A percentile compares a stretch with the other conserved stretches of the same genome.
phyloP scores from a whole-genome alignment of 257 asterid genomes.

The Fraxinus excelsior region DNA sequence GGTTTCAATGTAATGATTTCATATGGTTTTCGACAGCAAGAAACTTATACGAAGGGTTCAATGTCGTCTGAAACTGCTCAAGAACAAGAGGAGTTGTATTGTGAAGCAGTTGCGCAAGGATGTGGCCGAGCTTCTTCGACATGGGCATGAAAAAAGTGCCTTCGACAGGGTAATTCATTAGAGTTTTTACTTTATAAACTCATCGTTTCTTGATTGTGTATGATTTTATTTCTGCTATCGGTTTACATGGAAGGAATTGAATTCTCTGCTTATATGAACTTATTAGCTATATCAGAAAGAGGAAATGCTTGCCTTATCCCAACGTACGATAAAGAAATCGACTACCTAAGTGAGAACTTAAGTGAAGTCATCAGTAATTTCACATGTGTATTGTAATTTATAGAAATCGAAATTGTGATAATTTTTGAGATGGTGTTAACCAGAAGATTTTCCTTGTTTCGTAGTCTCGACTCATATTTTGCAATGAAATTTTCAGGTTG shows the following conservation, averaged over 20 bases:
- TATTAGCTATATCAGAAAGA: too few species aligned
- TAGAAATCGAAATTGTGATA: not conserved
- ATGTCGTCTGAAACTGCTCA: slow-evolving; percentile 64
- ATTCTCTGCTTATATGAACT: not conserved
- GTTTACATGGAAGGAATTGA: not conserved
- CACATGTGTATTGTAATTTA: not conserved
- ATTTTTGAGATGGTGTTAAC: too few species aligned
- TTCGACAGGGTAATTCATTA: slow-evolving; percentile 49
- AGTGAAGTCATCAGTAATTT: too few species aligned
- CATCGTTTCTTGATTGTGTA: too few species aligned
- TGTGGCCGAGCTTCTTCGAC: slow-evolving; percentile 61
- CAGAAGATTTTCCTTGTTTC: not conserved
- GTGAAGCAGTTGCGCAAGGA: slow-evolving; percentile 59
- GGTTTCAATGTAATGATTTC: not conserved
- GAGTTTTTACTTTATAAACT: too few species aligned
- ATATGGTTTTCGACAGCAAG: slow-evolving; percentile 42
- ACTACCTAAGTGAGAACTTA: too few species aligned
- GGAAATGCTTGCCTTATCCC: too few species aligned
- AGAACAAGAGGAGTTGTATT: slow-evolving; percentile 61
- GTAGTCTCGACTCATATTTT: too few species aligned
- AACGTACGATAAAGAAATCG: too few species aligned
- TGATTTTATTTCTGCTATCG: not conserved
- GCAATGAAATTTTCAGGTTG: slow-evolving; percentile 52
- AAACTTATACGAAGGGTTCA: slow-evolving; percentile 57
- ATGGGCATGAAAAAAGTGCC: slow-evolving; percentile 57